Conservation (phyloP, 2,329 filamentous ascomycete species). For the Stagonosporopsis rhizophila region DNA sequence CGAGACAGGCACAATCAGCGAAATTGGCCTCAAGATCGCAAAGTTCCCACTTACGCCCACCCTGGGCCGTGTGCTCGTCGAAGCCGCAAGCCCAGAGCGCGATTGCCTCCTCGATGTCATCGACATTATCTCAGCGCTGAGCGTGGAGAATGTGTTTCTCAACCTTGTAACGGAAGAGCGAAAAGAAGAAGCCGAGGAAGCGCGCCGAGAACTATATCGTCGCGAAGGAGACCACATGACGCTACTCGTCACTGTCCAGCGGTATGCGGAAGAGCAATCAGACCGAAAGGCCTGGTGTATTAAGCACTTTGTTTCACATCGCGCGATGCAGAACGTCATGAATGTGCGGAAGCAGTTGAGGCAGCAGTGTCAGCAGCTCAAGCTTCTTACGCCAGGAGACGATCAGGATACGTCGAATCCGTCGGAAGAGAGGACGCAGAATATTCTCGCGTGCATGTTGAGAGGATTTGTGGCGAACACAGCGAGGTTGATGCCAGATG, state of each 20-base stretch:
- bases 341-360: constrained; percentile 69
- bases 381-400: constrained; percentile 41
- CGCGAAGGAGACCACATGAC: constrained; percentile 71
- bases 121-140: constrained; percentile 77
- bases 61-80: constrained; percentile 81
- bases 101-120: constrained; percentile 83
- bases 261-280: constrained; percentile 63
- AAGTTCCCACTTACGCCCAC: constrained; percentile 82
- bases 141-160: constrained; percentile 69
- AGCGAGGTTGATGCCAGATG: constrained; percentile 65
- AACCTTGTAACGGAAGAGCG: constrained; percentile 66
- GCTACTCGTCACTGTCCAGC: constrained; percentile 65
- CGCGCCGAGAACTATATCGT: constrained; percentile 63
- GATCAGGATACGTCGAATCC: constrained; percentile 21
- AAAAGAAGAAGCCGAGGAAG: constrained; percentile 64
- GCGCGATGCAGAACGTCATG: constrained; percentile 71
- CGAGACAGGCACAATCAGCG: constrained; percentile 75
- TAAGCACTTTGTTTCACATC: constrained; percentile 65
- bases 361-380: constrained; percentile 60
- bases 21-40: constrained; percentile 77
- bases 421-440: constrained; percentile 55
- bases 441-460: constrained; percentile 65
- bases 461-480: constrained; percentile 67
- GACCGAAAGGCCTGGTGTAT: constrained; percentile 68
- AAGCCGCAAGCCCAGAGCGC: constrained; percentile 72